Evolutionary conservation across 2,329 filamentous ascomycete genomes (phyloP).

Genomic region (Trichoderma sp.): DNA sequence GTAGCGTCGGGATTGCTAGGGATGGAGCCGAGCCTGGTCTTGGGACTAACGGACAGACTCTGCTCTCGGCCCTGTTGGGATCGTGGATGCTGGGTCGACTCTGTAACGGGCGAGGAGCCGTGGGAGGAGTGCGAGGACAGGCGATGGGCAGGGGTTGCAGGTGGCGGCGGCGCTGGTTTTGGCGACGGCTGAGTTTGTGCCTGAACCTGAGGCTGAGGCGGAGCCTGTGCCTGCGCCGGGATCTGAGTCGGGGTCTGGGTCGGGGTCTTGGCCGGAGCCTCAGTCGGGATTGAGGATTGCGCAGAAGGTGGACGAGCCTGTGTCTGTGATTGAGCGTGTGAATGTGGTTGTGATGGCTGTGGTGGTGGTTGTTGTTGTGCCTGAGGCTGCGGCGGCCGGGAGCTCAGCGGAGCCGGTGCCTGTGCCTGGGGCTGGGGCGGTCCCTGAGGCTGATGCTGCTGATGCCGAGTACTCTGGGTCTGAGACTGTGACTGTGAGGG

Average conservation of each 20-base stretch:
- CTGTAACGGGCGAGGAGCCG: constrained; percentile 42
- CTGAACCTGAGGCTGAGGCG: constrained; percentile 19
- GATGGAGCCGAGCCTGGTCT: constrained; percentile 61
- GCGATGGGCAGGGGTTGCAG: constrained; percentile 38
- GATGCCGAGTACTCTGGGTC: not conserved
- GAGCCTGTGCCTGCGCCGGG: constrained; percentile 23
- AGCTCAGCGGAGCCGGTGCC: not conserved
- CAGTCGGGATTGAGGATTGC: not conserved
- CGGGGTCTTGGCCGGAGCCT: constrained; percentile 22
- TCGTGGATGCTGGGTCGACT: constrained; percentile 49
- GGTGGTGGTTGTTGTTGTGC: not conserved
- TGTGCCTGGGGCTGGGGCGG: not conserved
- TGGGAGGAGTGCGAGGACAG: constrained; percentile 37
- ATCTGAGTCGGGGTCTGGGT: constrained; percentile 24
- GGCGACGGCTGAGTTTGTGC: constrained; percentile 36
- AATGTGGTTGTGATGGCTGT: not conserved
- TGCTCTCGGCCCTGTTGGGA: constrained; percentile 64
- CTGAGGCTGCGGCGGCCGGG: constrained; percentile 24
- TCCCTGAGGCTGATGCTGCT: not conserved
- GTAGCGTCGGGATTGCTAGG: constrained; percentile 41
- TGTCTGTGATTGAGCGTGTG: not conserved
- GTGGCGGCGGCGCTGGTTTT: constrained; percentile 27
- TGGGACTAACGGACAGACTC: constrained; percentile 75
- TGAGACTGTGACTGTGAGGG: constrained; percentile 28
- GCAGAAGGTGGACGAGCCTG: not conserved